These are phyloP conservation scores for Noccaea caerulescens DNA, from an alignment of 345 rosid species.

Conservation along the genomic window DNA sequence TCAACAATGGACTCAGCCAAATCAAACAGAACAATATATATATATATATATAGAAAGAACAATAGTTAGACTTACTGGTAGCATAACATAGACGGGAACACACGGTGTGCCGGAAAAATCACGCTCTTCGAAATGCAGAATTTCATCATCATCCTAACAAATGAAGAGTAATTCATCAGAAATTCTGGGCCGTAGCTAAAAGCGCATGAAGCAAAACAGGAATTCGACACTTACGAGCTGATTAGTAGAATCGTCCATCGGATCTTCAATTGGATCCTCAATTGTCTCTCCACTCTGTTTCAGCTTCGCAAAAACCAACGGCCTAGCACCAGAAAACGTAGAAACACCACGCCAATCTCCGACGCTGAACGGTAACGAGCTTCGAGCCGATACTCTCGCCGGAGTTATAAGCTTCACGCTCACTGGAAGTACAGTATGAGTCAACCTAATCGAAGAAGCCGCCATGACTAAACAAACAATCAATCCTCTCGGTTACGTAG, in stretches of 20 bases:
- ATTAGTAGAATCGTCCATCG: slow-evolving; percentile 31
- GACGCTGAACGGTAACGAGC: slow-evolving; percentile 22
- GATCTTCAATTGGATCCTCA: slow-evolving; percentile 41
- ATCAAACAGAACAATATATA: slow-evolving; percentile 11
- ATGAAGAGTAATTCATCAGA: neutral
- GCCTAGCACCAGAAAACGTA: slow-evolving; percentile 22
- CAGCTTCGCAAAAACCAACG: slow-evolving; percentile 31
- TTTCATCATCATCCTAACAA: slow-evolving; percentile 42
- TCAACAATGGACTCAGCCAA: neutral
- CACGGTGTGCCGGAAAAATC: slow-evolving; percentile 77
- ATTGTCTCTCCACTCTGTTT: slow-evolving; percentile 36
- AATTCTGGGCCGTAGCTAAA: too few species aligned
- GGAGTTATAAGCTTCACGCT: slow-evolving; percentile 31
- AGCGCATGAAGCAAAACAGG: too few species aligned
- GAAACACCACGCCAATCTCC: slow-evolving; percentile 39
- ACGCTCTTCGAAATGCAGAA: slow-evolving; percentile 57
- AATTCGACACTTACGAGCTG: slow-evolving; percentile 41
- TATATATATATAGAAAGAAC: neutral
- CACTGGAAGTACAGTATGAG: slow-evolving; percentile 31
- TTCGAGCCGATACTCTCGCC: slow-evolving; percentile 32
- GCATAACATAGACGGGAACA: slow-evolving; percentile 94
- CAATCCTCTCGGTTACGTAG: neutral
- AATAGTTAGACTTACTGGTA: slow-evolving; percentile 63
- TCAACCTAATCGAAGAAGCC: slow-evolving; percentile 40
- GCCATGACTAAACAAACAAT: slow-evolving; percentile 35